These are phyloP conservation scores for Hordeum vulgare DNA, from an alignment of 176 grass and related monocot genomes.

Conservation along the genomic window MorexV3_pseudomolecules_assembly NC_058524.1:564248976-564249475, in stretches of 20 bases:
- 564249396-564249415: slow-evolving; percentile 30
- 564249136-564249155: slow-evolving; percentile 28
- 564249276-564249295: slow-evolving; percentile 61
- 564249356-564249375: slow-evolving; percentile 52
- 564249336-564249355: slow-evolving; percentile 46
- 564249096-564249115: slow-evolving; percentile 58
- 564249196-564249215: slow-evolving; percentile 64
- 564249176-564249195: slow-evolving; percentile 54
- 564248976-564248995: slow-evolving; percentile 53
- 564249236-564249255: slow-evolving; percentile 47
- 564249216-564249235: slow-evolving; percentile 50
- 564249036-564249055: slow-evolving; percentile 38
- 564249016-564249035: slow-evolving; percentile 38
- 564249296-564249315: slow-evolving; percentile 44
- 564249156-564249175: slow-evolving; percentile 46
- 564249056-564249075: slow-evolving; percentile 61
- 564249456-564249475: slow-evolving; percentile 59
- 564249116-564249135: slow-evolving; percentile 59
- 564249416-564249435: slow-evolving; percentile 56
- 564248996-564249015: slow-evolving; percentile 76
- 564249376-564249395: slow-evolving; percentile 25
- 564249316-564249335: slow-evolving; percentile 27
- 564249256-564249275: slow-evolving; percentile 50
- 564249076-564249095: slow-evolving; percentile 47
- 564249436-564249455: slow-evolving; percentile 45